Conservation (phyloP, 179 eudicot species). For the Corrigiola litoralis region DNA sequence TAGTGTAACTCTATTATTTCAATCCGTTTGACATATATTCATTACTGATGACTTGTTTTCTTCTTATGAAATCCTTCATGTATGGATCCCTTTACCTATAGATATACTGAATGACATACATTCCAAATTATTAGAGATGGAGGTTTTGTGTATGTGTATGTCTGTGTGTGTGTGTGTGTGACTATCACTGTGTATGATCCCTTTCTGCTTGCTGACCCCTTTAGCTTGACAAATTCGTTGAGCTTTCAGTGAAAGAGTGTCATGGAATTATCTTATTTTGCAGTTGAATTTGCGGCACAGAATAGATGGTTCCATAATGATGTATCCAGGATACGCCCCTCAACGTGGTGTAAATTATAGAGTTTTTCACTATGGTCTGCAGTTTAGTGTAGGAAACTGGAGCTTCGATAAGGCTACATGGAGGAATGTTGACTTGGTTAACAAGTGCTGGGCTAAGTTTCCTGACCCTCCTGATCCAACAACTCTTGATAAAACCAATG, state of each 20-base stretch:
- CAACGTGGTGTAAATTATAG: constrained; percentile 53
- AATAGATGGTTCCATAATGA: constrained; percentile 59
- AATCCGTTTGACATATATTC: background rate
- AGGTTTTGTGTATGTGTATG: background rate
- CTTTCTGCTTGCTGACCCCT: background rate
- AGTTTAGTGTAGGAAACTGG: constrained; percentile 74
- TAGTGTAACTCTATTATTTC: background rate
- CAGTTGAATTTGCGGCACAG: constrained; percentile 76
- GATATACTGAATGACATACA: too few relatives aligned
- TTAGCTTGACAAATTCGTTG: constrained; percentile 5
- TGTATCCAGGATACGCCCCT: constrained; percentile 86
- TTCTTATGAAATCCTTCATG: too few relatives aligned
- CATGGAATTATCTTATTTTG: constrained; percentile 22
- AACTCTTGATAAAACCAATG: constrained; percentile 42
- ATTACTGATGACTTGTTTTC: background rate
- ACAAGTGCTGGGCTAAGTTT: constrained; percentile 84
- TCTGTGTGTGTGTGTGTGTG: too few relatives aligned
- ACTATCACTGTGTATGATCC: too few relatives aligned
- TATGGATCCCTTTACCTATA: too few relatives aligned
- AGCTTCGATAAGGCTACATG: constrained; percentile 90
- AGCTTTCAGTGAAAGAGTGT: background rate
- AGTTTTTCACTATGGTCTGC: constrained; percentile 83
- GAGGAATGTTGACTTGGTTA: constrained; percentile 68
- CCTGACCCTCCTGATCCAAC: constrained; percentile 85
- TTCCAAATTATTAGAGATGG: background rate